Evolutionary conservation across 2,329 filamentous ascomycete species (phyloP), one percentile per base, ranked within the genome.

Genomic region (Myriosclerotinia scirpicola): DNA sequence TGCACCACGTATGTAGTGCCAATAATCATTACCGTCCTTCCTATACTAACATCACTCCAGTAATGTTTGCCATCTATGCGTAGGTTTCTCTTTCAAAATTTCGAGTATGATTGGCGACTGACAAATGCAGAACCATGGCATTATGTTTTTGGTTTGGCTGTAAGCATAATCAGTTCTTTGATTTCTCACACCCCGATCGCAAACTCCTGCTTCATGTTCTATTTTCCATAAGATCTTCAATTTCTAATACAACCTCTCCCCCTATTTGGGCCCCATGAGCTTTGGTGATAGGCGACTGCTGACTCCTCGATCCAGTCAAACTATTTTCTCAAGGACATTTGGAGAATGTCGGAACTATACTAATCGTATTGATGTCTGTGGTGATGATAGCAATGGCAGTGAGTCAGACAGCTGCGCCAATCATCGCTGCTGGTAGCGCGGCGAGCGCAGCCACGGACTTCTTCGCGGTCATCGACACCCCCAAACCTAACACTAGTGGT

Each of bases 91-190:
- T 11, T 20, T 0, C 38, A 42, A 34, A 7, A 9, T 46, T 54
- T 40, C 4, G 22, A 40, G 20, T 38, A 9, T 11, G 12, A 14
- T 26, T 40, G 30, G 55, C 67, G 52, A 38, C 71, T 74, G 62
- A 76, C 8, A 75, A 42, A n/a, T 17, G 7, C 48, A 82, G 78
- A 3, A 79, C 82, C 0, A 87, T 88, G 69, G 83, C 81, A 1
- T 78, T 89, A 30, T 79, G 82, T 9, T 90, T 90, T 69, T 89
- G 85, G 85, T 89, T 84, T 70, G 87, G 87, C 4, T 81, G 48
- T 38, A 48, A 34, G 58, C 12, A 52, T 30, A 26, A 52, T 30
- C 12, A 52, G 15, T 30, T 7, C 14, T 52, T 52, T 17, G n/a
- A 22, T n/a, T 22, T 12, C 48, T 7, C 22, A 52, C 26, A 3